Evolutionary conservation across 2,329 filamentous ascomycete species (phyloP).

Genomic region (Zalaria sp.): DNA sequence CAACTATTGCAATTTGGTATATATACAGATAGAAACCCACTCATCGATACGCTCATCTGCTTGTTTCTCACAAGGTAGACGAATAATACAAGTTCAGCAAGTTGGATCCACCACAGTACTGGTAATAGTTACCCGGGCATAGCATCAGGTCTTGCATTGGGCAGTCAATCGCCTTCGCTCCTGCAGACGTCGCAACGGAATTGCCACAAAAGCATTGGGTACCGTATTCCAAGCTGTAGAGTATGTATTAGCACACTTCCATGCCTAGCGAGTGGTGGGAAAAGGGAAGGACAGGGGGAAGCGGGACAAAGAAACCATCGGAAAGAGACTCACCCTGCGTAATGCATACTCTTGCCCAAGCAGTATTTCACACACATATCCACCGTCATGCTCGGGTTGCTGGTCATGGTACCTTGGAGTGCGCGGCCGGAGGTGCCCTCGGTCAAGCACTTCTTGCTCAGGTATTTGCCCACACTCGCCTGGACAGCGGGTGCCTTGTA

Average conservation of each 20-base stretch:
- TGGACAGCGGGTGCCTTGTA: conserved; percentile 6
- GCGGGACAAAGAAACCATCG: background rate
- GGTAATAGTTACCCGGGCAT: conserved; percentile 13
- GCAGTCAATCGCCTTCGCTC: conserved; percentile 7
- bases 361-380: conserved; percentile 14
- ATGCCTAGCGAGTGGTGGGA: background rate
- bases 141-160: conserved; percentile 9
- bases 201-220: conserved; percentile 15
- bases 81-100: conserved; percentile 20
- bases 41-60: no score
- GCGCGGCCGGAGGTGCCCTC: conserved; percentile 2
- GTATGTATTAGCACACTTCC: background rate
- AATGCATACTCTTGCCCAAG: conserved; percentile 13
- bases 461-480: conserved; percentile 5
- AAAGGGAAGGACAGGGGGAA: no score
- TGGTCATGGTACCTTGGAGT: conserved; percentile 1
- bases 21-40: no score
- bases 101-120: conserved; percentile 16
- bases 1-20: no score
- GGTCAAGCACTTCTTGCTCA: conserved; percentile 4
- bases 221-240: conserved; percentile 8
- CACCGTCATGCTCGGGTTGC: conserved; percentile 1
- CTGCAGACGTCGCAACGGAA: conserved; percentile 9
- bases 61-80: conserved; percentile 12
- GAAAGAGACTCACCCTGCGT: conserved; percentile 12